Base-by-base conservation (phyloP, 2,329 filamentous ascomycete species). In the Davidsoniella eucalypti region DNA sequence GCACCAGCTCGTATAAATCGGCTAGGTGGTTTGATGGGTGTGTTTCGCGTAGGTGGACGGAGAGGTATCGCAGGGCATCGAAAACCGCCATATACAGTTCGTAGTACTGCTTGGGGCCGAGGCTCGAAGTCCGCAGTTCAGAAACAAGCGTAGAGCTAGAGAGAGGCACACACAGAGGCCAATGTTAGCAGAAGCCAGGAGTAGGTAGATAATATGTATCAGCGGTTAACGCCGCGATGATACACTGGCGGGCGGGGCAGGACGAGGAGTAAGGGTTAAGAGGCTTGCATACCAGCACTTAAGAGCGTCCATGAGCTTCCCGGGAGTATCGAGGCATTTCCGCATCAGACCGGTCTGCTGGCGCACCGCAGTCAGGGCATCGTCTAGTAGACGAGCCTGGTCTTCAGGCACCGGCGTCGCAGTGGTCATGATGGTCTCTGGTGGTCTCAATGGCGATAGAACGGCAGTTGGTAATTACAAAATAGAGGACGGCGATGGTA, bases 81-180 rank as follows among this genome's bases (percentile, higher is more conserved):
- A 98, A 98, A 55, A 98, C 87, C 57, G 92, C 79, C 92, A 98
- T 98, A 70, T 98, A 98, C 52, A 98, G 78, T 71, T 98, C 93
- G 67, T 98, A 98, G 71, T 98, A 98, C 67, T 98, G 92, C 67
- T 98, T 98, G 33, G 92, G 92, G n/a, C 92, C 87, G 47, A 98
- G 76, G 60, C 86, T 95, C 65, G 88, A 94, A 4, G 92, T 98
- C 59, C 92, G 87, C 60, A 98, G 78, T 67, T 98, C 92, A n/a
- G 92, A 95, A 54, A 98, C 90, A 56, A 98, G 78, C 17, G 92
- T 98, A 40, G 92, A 98, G 69, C 92, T 96, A 61, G 53, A 59
- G 58, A 56, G n/a, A 16, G 12, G 7, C 23, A 12, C 14, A 36
- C n/a, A 18, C 16, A 9, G 21, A 29, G 33, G 17, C 21, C 21